A percentile compares a stretch with the other conserved stretches of the same genome.
Conservation (phyloP, 2,329 filamentous ascomycete species). For the Periconia macrospinosa region DNA sequence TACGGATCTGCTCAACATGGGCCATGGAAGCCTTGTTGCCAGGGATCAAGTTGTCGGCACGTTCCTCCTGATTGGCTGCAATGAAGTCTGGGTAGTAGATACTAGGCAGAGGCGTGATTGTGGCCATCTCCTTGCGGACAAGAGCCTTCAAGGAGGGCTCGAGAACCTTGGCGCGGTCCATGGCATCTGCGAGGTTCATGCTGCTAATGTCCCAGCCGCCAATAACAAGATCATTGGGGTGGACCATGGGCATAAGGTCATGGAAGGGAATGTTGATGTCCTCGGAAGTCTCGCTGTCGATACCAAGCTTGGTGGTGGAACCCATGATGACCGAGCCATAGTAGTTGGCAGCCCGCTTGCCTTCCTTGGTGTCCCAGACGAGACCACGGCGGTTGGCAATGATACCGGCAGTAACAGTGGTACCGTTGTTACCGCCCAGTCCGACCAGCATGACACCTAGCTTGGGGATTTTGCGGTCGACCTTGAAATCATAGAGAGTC, state of each 20-base stretch:
- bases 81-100: conserved; percentile 99
- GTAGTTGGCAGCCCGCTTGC: conserved; percentile 85
- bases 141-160: conserved; percentile 91
- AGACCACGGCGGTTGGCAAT: conserved; percentile 89
- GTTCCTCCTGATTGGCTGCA: conserved; percentile 94
- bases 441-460: conserved; percentile 97
- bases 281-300: conserved; percentile 76
- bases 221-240: conserved; percentile 92
- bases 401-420: conserved; percentile 95
- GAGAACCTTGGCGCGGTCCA: conserved; percentile 94
- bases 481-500: conserved; percentile 95
- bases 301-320: conserved; percentile 95
- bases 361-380: conserved; percentile 92
- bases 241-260: conserved; percentile 91
- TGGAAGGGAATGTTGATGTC: conserved; percentile 98
- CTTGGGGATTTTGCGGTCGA: conserved; percentile 89
- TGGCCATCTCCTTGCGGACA: conserved; percentile 90
- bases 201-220: conserved; percentile 97
- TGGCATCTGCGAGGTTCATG: conserved; percentile 84
- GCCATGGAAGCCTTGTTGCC: conserved; percentile 82
- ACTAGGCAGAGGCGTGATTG: conserved; percentile 85
- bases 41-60: conserved; percentile 85
- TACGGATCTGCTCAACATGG: conserved; percentile 89
- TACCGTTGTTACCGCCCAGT: conserved; percentile 97
- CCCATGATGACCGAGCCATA: conserved; percentile 97